Percentiles rank a stretch among this genome's conserved stretches.
Conservation (phyloP, 2,329 filamentous ascomycete genomes). For the Alternaria conjuncta region DNA sequence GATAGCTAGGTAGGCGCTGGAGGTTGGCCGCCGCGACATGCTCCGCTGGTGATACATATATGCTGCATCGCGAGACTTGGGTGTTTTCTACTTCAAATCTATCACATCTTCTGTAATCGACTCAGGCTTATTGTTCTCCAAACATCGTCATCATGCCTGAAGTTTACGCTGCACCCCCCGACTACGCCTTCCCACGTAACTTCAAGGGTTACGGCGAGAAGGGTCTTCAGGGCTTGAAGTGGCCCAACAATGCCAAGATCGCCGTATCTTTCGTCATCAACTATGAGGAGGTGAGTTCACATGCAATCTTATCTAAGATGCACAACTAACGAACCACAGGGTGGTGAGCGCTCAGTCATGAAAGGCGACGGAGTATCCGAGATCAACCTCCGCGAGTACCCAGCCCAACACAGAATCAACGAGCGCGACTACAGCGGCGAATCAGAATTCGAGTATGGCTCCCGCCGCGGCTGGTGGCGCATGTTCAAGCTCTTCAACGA, state of each 20-base stretch:
- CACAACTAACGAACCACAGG: conserved; percentile 31
- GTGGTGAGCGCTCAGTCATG: conserved; percentile 39
- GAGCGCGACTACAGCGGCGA: conserved; percentile 57
- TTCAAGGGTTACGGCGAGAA: conserved; percentile 56
- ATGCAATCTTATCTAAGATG: too few species aligned
- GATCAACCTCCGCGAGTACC: conserved; percentile 47
- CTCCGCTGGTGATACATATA: neutral
- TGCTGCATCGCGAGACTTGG: neutral
- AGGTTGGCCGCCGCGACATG: neutral
- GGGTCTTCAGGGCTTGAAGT: conserved; percentile 42
- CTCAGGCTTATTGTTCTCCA: neutral
- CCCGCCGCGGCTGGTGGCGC: conserved; percentile 58
- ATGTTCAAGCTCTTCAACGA: conserved; percentile 58
- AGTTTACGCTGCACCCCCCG: conserved; percentile 31
- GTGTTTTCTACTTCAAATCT: neutral
- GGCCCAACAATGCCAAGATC: conserved; percentile 48
- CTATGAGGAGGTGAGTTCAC: conserved; percentile 7
- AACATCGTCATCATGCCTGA: conserved; percentile 25
- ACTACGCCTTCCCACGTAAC: conserved; percentile 40
- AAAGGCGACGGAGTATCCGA: conserved; percentile 44
- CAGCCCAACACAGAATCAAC: conserved; percentile 44
- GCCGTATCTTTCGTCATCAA: conserved; percentile 48
- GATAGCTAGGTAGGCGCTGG: neutral
- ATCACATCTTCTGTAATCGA: neutral
- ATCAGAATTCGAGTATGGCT: conserved; percentile 61